Base-by-base conservation (phyloP, 2,329 filamentous ascomycete species). In the Fusarium austroafricanum region DNA sequence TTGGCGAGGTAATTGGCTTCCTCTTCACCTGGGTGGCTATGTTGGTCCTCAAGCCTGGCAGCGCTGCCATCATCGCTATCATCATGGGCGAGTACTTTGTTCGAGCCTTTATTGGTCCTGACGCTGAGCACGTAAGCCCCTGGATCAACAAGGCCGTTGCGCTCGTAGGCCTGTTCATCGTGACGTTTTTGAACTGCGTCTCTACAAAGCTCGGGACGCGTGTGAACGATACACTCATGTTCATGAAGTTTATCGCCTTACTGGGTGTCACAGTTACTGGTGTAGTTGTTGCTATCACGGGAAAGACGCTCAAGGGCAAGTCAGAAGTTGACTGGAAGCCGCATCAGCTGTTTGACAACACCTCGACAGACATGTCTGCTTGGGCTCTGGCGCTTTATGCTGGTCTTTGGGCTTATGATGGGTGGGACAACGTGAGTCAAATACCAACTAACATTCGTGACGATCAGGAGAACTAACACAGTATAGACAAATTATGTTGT, bases 21-120 rank as follows among this genome's bases (percentile, higher is more conserved):
- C 83, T 98, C 33, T 99, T 97, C 79, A 96, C 94, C 3, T 99
- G 96, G 96, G 94, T 93, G 51, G 94, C 96, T 1, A 93, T 98
- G 17, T 87, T 96, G 62, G 96, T 99, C 14, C 83, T 99, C 65
- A 98, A 97, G 81, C 96, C 96, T 1, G 96, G 96, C 4, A 92
- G 92, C 38, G 90, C 94, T 11, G 96, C 96, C 65, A 99, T 99
- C 76, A 93, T 99, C 68, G 87, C 95, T 69, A 97, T 99, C 71
- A 97, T 99, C 75, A 97, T 98, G 84, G 96, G 96, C 42, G 96
- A 99, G 80, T 99, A 99, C 76, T 83, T 97, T n/a, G 93, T 97
- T 53, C 87, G 94, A 45, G 94, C 94, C 15, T 86, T 92, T 42
- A 90, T 97, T 60, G 94, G 94, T 10, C 89, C 94, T n/a, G 93